Conservation (phyloP, 2,329 filamentous ascomycete species). For the Westerdykella sp. region DNA sequence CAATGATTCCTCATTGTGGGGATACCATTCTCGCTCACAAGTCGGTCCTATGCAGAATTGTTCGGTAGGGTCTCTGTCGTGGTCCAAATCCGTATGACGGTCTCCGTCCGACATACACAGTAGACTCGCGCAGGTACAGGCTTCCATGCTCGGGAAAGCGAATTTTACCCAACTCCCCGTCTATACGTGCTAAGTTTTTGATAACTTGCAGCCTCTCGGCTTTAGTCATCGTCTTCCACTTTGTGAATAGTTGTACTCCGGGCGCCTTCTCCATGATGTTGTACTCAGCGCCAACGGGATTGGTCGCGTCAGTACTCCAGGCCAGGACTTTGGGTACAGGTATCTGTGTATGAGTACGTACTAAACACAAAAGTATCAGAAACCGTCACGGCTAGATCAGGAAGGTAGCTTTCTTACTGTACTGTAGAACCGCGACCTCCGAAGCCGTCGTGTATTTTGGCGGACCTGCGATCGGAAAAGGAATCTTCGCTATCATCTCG, state of each 20-base stretch:
- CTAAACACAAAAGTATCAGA: conserved; percentile 3
- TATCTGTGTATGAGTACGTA: conserved; percentile 12
- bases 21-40: conserved; percentile 12
- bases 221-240: conserved; percentile 24
- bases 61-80: conserved; percentile 5
- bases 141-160: conserved; percentile 25
- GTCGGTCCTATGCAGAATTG: conserved; percentile 16
- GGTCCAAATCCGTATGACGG: conserved; percentile 3
- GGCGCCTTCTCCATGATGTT: conserved; percentile 32
- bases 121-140: conserved; percentile 24
- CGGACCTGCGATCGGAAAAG: too few species aligned
- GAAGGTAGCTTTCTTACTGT: conserved; percentile 13
- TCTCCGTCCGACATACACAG: conserved; percentile 8
- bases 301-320: conserved; percentile 20
- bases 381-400: conserved; percentile 1
- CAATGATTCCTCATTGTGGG: not conserved
- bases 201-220: conserved; percentile 19
- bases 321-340: conserved; percentile 24
- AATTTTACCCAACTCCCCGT: conserved; percentile 19
- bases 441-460: too few species aligned
- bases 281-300: conserved; percentile 31
- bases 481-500: too few species aligned
- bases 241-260: conserved; percentile 21
- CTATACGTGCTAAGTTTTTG: conserved; percentile 18
- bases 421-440: conserved; percentile 5